phyloP scores from a whole-genome alignment of 345 rosid genomes.

The Bruguiera parviflora region DNA sequence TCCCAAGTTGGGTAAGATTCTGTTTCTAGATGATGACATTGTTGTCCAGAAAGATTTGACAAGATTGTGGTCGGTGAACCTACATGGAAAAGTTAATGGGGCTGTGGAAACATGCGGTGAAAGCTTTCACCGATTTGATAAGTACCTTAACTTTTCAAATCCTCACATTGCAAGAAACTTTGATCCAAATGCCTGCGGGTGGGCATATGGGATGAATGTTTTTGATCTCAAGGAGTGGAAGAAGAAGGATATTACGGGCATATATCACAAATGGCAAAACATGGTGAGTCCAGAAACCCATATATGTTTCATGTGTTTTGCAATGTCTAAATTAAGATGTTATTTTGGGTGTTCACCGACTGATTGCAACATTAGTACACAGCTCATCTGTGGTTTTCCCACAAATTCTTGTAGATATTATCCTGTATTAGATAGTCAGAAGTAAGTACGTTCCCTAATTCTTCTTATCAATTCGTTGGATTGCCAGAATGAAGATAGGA shows the following conservation, averaged over 20 bases:
- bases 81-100: slow-evolving; percentile 89
- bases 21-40: slow-evolving; percentile 94
- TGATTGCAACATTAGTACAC: too few species aligned
- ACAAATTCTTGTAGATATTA: too few species aligned
- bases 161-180: slow-evolving; percentile 87
- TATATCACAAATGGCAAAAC: slow-evolving; percentile 98
- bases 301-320: not conserved
- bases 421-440: too few species aligned
- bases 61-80: slow-evolving; percentile 75
- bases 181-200: slow-evolving; percentile 96
- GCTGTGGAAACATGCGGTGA: slow-evolving; percentile 99
- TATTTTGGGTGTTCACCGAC: too few species aligned
- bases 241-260: slow-evolving; percentile 91
- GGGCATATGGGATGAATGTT: slow-evolving; percentile 99
- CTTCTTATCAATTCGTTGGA: slow-evolving; percentile 12
- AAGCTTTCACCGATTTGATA: slow-evolving; percentile 97
- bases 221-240: slow-evolving; percentile 93
- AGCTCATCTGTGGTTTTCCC: too few species aligned
- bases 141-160: slow-evolving; percentile 90
- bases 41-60: slow-evolving; percentile 97
- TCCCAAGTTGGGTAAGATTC: slow-evolving; percentile 86
- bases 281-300: slow-evolving; percentile 48
- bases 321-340: too few species aligned
- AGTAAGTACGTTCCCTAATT: not conserved
- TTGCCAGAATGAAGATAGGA: slow-evolving; percentile 85